Base-by-base conservation (phyloP, 805 yeast species). In the Yarrowia deformans region DNA sequence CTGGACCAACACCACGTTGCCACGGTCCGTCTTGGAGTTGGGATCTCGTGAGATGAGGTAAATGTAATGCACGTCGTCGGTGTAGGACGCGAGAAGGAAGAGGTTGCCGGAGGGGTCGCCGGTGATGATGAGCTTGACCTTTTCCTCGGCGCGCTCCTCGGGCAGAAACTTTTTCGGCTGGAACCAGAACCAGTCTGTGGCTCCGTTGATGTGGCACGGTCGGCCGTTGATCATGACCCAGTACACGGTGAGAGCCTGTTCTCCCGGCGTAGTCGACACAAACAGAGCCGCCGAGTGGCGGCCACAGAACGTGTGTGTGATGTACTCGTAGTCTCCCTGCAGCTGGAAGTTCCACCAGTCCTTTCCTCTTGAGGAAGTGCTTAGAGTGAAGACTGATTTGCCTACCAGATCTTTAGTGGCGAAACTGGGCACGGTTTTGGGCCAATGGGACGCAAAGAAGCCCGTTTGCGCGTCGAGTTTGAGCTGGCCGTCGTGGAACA, bases 271-370 rank as follows among this genome's bases (percentile, higher is more conserved):
- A 3, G 66, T 60, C 1, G 66, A 45, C 3, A 34, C 46, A 34
- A 60, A 60, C 12, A 60, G n/a, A 0, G 66, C 66, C 3, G 66
- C 66, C 1, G 66, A 40, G 18, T 32, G 40, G 0, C 66, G 29
- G 3, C 66, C 66, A 18, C 42, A 34, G 8, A 45, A 60, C 3
- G 66, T 60, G 32, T 60, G 66, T 9, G 52, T 43, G 6, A 60
- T 43, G 42, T 60, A 45, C 10, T 60, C 34, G 19, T 43, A 60
- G 34, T 60, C 52, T 3, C 66, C 66, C 34, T 45, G 66, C 8
- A 60, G 52, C 52, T 60, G 66, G 52, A 60, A 60, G 42, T 60
- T 60, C 66, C 66, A 60, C 66, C 66, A 60, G 16, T 60, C 66
- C 18, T 45, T 60, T 14, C 43, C 66, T 2, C 42, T 9, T 1